These are phyloP conservation scores for Phytophthora podocarpi DNA, from an alignment of 352 stramenopile genomes.

Conservation along the genomic window DNA sequence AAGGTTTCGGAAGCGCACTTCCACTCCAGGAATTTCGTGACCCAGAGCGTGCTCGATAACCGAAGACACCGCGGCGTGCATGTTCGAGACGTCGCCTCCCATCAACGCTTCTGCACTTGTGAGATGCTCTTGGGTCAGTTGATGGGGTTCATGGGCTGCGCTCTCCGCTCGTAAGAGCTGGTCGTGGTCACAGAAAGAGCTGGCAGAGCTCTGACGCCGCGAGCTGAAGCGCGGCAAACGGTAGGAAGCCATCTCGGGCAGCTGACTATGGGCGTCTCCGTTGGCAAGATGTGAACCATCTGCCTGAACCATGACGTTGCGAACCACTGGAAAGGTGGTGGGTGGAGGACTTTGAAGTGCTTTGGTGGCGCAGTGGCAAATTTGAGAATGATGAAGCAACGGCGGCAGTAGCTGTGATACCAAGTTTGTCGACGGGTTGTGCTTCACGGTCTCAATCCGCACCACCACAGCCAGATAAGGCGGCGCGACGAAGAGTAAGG, in stretches of 20 bases:
- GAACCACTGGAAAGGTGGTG: too few relatives aligned
- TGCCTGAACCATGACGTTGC: too few relatives aligned
- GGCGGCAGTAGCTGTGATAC: too few relatives aligned
- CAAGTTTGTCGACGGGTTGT: too few relatives aligned
- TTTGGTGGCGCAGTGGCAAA: too few relatives aligned
- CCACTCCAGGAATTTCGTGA: conserved; percentile 47
- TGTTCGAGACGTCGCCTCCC: conserved; percentile 49
- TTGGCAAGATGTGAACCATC: too few relatives aligned
- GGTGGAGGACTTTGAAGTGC: too few relatives aligned
- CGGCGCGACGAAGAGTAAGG: too few relatives aligned
- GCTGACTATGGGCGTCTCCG: too few relatives aligned
- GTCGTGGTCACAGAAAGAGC: conserved; percentile 22
- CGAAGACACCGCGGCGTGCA: conserved; percentile 54
- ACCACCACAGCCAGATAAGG: too few relatives aligned
- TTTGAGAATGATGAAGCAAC: too few relatives aligned
- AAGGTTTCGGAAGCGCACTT: conserved; percentile 62
- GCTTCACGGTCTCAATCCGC: too few relatives aligned
- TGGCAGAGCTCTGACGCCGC: conserved; percentile 27
- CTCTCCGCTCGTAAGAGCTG: conserved; percentile 27
- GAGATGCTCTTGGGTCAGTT: conserved; percentile 38
- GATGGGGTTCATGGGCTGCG: conserved; percentile 34
- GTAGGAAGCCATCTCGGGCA: conserved; percentile 23
- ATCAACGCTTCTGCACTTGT: conserved; percentile 58
- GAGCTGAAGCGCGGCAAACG: conserved; percentile 39
- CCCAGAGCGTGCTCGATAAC: conserved; percentile 55